A percentile compares a stretch with the other conserved stretches of the same genome.
phyloP scores from a whole-genome alignment of 257 asterid species.

The Striga asiatica region DNA sequence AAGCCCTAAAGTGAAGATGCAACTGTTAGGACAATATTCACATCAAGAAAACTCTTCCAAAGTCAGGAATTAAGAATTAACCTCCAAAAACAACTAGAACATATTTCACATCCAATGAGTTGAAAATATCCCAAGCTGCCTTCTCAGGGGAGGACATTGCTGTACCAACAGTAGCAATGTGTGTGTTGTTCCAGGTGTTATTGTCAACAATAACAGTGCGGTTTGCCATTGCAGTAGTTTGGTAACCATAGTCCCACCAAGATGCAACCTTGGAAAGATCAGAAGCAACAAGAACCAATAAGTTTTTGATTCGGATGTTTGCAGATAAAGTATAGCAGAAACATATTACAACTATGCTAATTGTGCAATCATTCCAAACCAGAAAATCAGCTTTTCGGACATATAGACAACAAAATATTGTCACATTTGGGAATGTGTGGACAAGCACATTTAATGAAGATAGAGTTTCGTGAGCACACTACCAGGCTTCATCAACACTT shows the following conservation, averaged over 20 bases:
- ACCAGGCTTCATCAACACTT: not conserved
- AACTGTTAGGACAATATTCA: conserved; percentile 15
- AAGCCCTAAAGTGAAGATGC: conserved; percentile 52
- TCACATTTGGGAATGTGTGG: not conserved
- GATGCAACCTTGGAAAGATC: conserved; percentile 76
- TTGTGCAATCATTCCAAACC: conserved; percentile 4
- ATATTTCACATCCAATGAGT: conserved; percentile 94
- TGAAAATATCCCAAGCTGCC: conserved; percentile 95
- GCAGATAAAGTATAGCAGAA: not conserved
- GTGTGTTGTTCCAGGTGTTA: conserved; percentile 98
- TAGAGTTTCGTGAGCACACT: not conserved
- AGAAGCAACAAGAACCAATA: conserved; percentile 16
- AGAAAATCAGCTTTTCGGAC: not conserved
- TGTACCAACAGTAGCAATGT: conserved; percentile 98
- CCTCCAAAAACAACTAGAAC: conserved; percentile 99
- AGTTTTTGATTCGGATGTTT: not conserved
- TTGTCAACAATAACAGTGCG: conserved; percentile 97
- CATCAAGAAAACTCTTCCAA: not conserved
- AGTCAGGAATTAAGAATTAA: conserved; percentile 26
- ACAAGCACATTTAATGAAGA: not conserved
- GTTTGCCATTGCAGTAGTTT: conserved; percentile 99
- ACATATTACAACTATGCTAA: not conserved
- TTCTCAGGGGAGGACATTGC: conserved; percentile 99
- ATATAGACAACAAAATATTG: not conserved
- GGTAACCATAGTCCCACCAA: conserved; percentile 99